Conservation (phyloP, 1,139 yeast species). For the Kluyveromyces sp. region DNA sequence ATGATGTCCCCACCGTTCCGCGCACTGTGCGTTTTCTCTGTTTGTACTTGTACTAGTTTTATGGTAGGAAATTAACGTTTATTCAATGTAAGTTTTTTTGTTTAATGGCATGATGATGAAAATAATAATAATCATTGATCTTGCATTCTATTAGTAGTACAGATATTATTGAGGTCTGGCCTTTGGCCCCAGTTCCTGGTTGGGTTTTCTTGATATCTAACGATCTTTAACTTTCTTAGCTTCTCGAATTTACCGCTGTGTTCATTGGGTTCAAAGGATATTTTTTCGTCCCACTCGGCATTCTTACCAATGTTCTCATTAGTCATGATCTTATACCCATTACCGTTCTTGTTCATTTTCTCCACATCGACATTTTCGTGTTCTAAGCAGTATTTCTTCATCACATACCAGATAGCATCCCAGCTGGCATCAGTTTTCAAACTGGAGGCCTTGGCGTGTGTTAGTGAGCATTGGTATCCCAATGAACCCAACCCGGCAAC, state of each 20-base stretch:
- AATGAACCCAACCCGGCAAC: slow-evolving; percentile 79
- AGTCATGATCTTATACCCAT: slow-evolving; percentile 58
- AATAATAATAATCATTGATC: too few species aligned
- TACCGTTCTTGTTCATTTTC: slow-evolving; percentile 43
- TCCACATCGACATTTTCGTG: slow-evolving; percentile 30
- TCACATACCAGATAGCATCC: slow-evolving; percentile 64
- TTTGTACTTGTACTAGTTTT: too few species aligned
- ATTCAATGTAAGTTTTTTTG: too few species aligned
- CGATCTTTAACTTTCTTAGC: slow-evolving; percentile 68
- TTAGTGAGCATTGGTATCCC: slow-evolving; percentile 72
- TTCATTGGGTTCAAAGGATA: slow-evolving; percentile 47
- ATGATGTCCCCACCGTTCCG: too few species aligned
- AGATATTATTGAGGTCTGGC: slow-evolving; percentile 45
- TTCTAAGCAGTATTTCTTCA: slow-evolving; percentile 55
- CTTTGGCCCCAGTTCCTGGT: slow-evolving; percentile 92
- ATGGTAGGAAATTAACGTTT: too few species aligned
- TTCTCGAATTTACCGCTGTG: slow-evolving; percentile 48
- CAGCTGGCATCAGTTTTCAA: slow-evolving; percentile 88
- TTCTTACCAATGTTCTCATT: slow-evolving; percentile 26
- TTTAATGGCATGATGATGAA: too few species aligned
- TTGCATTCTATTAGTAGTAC: too few species aligned
- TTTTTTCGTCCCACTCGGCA: slow-evolving; percentile 25
- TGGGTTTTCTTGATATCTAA: slow-evolving; percentile 86
- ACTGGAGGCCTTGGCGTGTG: slow-evolving; percentile 83
- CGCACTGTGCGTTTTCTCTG: too few species aligned